phyloP scores from a whole-genome alignment of 2,329 filamentous ascomycete genomes.

The Hypoxylon sp. region DNA sequence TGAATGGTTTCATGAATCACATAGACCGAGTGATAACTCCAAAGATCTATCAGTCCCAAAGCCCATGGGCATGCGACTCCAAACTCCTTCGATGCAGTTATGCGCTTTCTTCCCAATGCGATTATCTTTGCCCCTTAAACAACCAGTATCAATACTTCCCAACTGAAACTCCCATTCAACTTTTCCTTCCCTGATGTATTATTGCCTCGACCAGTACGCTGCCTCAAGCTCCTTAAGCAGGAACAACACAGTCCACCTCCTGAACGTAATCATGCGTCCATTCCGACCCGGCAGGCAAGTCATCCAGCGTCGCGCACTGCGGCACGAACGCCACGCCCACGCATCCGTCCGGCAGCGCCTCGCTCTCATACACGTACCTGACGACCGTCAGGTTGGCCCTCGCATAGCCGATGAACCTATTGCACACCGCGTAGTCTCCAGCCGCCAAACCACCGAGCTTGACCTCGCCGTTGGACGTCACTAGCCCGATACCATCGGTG shows the following conservation, averaged over 20 bases:
- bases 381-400: slow-evolving; percentile 19
- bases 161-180: background rate
- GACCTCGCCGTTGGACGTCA: background rate
- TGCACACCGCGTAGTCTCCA: slow-evolving; percentile 32
- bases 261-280: slow-evolving; percentile 40
- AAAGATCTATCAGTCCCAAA: background rate
- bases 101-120: slow-evolving; percentile 1
- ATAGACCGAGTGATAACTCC: slow-evolving; percentile 11
- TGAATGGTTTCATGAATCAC: background rate
- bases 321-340: slow-evolving; percentile 32
- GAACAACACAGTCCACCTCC: slow-evolving; percentile 37
- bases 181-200: background rate
- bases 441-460: slow-evolving; percentile 13
- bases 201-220: background rate
- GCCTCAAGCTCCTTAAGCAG: slow-evolving; percentile 3
- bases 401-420: slow-evolving; percentile 22
- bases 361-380: slow-evolving; percentile 38
- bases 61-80: background rate
- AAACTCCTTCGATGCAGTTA: slow-evolving; percentile 4
- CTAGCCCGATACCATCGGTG: slow-evolving; percentile 24
- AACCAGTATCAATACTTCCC: background rate
- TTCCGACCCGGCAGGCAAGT: slow-evolving; percentile 22
- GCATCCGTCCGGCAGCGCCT: slow-evolving; percentile 27
- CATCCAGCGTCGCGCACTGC: slow-evolving; percentile 25
- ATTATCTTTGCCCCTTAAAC: background rate